Base-by-base conservation (phyloP, 495 filamentous ascomycete genomes). In the Hyaloscypha variabilis region DNA sequence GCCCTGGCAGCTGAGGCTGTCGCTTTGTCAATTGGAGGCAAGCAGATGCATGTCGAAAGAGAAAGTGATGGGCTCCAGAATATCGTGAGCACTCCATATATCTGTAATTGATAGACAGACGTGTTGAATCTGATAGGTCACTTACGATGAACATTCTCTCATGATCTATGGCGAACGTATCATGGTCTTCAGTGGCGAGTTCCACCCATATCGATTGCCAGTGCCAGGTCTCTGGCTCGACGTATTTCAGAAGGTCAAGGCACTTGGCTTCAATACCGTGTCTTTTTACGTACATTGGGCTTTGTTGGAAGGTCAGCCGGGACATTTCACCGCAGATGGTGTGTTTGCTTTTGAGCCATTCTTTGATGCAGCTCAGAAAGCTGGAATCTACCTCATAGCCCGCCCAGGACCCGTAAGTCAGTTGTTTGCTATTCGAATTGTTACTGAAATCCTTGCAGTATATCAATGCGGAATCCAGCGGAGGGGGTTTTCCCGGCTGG, bases 211-310 rank as follows among this genome's bases (percentile, higher is more conserved):
- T 39, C 86, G 91, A 65, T 81, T 94, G 6, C 91, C 91, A 0
- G 91, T 94, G 4, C 82, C 88, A 0, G 81, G 83, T 23, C 78
- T 94, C 5, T 92, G 84, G 82, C 80, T 89, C 50, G 91, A 94
- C 71, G 73, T 94, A 31, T 87, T 95, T 70, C 87, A 93, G 69
- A 95, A 95, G 75, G 83, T 92, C 75, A 91, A 87, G 74, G 88
- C 90, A 28, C 72, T 91, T 0, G 91, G 91, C 1, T 92, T 91
- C 76, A 92, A 89, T 65, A 78, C 81, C n/a, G 87, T 91, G 19
- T 90, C 87, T 0, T 90, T 93, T 75, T 92, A 93, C 70, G 76
- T 86, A 19, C 81, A 92, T 67, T 94, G 91, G 91, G 89, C 88
- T n/a, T 75, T 93, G n/a, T 71, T 91, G 1, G 91, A 94, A 75